Conservation (phyloP, 768 basidiomycete genomes). For the Crucibulum laeve region DNA sequence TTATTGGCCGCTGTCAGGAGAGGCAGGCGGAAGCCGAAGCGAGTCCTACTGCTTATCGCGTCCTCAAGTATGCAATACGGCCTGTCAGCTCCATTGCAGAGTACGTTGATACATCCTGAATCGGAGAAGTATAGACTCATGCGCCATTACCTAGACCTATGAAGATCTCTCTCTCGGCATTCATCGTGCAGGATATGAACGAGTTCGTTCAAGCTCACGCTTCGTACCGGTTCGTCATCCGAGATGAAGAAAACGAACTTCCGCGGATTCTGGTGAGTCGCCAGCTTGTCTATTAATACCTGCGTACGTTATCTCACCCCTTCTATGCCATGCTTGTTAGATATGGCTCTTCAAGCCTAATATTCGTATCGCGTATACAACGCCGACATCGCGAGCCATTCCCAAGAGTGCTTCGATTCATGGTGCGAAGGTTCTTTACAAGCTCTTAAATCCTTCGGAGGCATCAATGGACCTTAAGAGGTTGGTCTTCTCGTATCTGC, state of each 20-base stretch:
- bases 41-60: conserved; percentile 48
- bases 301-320: too few relatives aligned
- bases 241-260: conserved; percentile 82
- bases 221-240: conserved; percentile 84
- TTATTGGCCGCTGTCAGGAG: conserved; percentile 68
- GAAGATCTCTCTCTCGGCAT: conserved; percentile 73
- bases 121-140: not conserved
- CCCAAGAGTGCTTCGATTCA: conserved; percentile 58
- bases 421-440: conserved; percentile 84
- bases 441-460: conserved; percentile 62
- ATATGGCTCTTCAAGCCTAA: conserved; percentile 95
- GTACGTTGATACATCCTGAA: conserved; percentile 39
- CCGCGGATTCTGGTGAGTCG: conserved; percentile 71
- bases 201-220: conserved; percentile 92
- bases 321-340: conserved; percentile 40
- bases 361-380: conserved; percentile 73
- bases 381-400: conserved; percentile 47
- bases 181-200: conserved; percentile 86
- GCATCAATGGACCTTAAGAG: conserved; percentile 46
- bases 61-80: conserved; percentile 83
- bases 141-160: conserved; percentile 23
- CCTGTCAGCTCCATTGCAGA: conserved; percentile 57
- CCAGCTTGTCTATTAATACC: not conserved
- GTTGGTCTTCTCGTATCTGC: conserved; percentile 28
- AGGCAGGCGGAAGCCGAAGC: conserved; percentile 26